phyloP scores from a whole-genome alignment of 352 stramenopile genomes.

The Saprolegnia parasitica region DNA sequence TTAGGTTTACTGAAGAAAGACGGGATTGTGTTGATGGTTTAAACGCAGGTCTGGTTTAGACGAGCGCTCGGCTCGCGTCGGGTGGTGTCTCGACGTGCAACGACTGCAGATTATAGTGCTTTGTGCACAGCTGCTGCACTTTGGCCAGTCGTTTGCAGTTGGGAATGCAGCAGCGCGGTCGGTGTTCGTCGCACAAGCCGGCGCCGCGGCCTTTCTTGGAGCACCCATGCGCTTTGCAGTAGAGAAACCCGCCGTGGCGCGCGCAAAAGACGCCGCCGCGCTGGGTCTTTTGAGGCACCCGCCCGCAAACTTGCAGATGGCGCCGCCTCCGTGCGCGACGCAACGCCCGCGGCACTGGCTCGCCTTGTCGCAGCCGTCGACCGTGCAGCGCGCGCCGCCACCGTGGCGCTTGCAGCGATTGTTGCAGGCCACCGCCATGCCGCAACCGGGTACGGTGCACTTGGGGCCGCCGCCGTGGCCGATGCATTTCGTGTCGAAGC shows the following conservation, averaged over 20 bases:
- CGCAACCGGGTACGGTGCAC: conserved; percentile 67
- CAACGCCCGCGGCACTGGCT: conserved; percentile 47
- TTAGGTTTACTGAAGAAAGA: too few relatives aligned
- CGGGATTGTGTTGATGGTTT: too few relatives aligned
- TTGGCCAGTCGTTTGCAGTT: too few relatives aligned
- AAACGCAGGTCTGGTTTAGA: too few relatives aligned
- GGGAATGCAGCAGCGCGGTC: too few relatives aligned
- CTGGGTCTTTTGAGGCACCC: conserved; percentile 41
- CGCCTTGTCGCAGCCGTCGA: conserved; percentile 78
- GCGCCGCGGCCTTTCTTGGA: conserved; percentile 80
- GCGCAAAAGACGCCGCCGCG: conserved; percentile 80
- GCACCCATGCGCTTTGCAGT: conserved; percentile 71
- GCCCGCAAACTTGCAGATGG: conserved; percentile 16
- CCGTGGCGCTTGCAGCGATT: conserved; percentile 65
- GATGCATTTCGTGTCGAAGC: too few relatives aligned
- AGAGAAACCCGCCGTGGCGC: conserved; percentile 75
- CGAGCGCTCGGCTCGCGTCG: too few relatives aligned
- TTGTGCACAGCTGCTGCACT: too few relatives aligned
- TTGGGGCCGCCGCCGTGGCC: conserved; percentile 57
- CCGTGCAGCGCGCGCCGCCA: conserved; percentile 74
- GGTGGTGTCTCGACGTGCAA: too few relatives aligned
- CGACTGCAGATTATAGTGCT: too few relatives aligned
- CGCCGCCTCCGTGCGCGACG: conserved; percentile 29
- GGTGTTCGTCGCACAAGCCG: conserved; percentile 75
- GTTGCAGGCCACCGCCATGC: conserved; percentile 35